Evolutionary conservation across 495 filamentous ascomycete genomes (phyloP).

Genomic region (Hypoxylon perforatum): DNA sequence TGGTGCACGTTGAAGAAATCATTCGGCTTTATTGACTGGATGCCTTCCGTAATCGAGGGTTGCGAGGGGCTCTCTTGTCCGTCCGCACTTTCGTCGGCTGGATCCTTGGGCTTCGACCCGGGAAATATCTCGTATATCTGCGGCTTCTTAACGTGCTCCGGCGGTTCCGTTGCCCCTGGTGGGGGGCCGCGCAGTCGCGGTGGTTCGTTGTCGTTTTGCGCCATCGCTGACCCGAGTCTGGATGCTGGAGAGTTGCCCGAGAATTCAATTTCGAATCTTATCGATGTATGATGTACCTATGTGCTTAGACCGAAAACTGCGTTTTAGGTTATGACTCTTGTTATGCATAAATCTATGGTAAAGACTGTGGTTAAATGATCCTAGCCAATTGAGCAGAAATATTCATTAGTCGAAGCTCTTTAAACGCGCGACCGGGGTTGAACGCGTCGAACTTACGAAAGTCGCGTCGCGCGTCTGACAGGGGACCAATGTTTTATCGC

Average conservation of each 20-base stretch:
- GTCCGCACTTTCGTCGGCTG: conserved; percentile 21
- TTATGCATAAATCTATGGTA: conserved; percentile 12
- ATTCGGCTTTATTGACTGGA: conserved; percentile 71
- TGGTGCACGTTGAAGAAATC: conserved; percentile 81
- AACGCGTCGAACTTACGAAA: conserved; percentile 10
- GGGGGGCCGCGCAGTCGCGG: conserved; percentile 46
- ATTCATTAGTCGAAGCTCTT: conserved; percentile 27
- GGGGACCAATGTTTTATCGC: conserved; percentile 19
- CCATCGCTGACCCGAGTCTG: conserved; percentile 28
- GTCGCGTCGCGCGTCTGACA: conserved; percentile 33
- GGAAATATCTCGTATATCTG: conserved; percentile 55
- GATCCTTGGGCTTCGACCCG: conserved; percentile 50
- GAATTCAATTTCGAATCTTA: conserved; percentile 1
- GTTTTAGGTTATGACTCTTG: conserved; percentile 29
- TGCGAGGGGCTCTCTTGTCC: conserved; percentile 59
- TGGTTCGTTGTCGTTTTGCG: conserved; percentile 44
- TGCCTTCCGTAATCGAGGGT: conserved; percentile 68
- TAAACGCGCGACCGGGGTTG: conserved; percentile 19
- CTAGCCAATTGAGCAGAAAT: not conserved
- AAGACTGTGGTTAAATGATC: conserved; percentile 1
- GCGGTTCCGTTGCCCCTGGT: conserved; percentile 48
- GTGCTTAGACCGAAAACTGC: conserved; percentile 4
- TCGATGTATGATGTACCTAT: conserved; percentile 3
- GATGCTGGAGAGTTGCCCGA: not conserved
- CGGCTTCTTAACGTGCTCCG: conserved; percentile 45